Percentiles rank a stretch among this genome's conserved stretches.
These are phyloP conservation scores for Aspergillus indologenus DNA, from an alignment of 495 filamentous ascomycete species.

Conservation along the genomic window DNA sequence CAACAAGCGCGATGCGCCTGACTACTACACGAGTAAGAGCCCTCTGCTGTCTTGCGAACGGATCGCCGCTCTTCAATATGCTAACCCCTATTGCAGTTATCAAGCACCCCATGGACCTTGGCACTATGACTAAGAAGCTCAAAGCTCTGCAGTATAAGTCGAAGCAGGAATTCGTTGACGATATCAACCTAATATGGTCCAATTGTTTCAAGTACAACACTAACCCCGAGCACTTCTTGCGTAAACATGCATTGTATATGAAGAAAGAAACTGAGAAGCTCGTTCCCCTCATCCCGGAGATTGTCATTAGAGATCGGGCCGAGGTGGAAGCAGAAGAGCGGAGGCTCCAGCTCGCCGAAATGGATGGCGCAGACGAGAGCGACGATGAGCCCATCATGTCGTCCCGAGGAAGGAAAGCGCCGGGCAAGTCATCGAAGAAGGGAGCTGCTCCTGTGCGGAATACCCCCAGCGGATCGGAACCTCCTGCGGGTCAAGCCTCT, in stretches of 20 bases:
- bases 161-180: constrained; percentile 90
- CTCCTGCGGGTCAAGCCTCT: constrained; percentile 57
- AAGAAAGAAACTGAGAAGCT: constrained; percentile 94
- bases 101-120: constrained; percentile 97
- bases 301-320: constrained; percentile 81
- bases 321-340: constrained; percentile 97
- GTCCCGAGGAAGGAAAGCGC: constrained; percentile 86
- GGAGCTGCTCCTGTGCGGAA: constrained; percentile 69
- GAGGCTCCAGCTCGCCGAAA: constrained; percentile 67
- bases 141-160: constrained; percentile 84
- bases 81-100: constrained; percentile 61
- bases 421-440: constrained; percentile 76
- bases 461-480: constrained; percentile 65
- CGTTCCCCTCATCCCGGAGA: constrained; percentile 90
- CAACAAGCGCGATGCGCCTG: constrained; percentile 93
- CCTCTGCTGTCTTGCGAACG: constrained; percentile 3
- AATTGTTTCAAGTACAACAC: constrained; percentile 97
- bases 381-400: constrained; percentile 99
- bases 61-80: constrained; percentile 1
- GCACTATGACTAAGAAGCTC: constrained; percentile 96
- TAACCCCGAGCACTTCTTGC: constrained; percentile 78
- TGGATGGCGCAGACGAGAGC: constrained; percentile 84
- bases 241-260: constrained; percentile 95
- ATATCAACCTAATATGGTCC: constrained; percentile 91
- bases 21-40: constrained; percentile 80